Conservation (phyloP, 1,284 basidiomycete genomes). For the Puccinia coronata region DNA sequence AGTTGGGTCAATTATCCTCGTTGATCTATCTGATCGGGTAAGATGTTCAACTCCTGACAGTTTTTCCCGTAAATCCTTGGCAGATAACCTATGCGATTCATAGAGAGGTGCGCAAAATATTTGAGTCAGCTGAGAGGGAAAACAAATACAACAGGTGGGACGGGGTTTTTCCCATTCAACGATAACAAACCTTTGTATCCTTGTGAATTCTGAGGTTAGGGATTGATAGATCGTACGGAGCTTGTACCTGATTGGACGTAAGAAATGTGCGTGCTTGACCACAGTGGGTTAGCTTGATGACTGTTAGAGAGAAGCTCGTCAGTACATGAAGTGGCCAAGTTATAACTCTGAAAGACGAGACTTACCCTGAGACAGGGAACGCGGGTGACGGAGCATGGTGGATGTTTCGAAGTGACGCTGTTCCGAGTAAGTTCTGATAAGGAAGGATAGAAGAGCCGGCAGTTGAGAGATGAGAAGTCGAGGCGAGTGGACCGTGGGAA, state of each 20-base stretch:
- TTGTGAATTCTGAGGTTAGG: conserved; percentile 65
- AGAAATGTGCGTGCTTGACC: conserved; percentile 70
- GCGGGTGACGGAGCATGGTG: conserved; percentile 5
- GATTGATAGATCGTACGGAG: conserved; percentile 86
- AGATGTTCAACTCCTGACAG: conserved; percentile 3
- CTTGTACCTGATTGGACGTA: conserved; percentile 78
- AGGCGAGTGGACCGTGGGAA: too few relatives aligned
- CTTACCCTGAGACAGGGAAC: background rate
- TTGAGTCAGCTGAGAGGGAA: background rate
- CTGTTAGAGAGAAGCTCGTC: conserved; percentile 52
- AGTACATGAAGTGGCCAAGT: conserved; percentile 51
- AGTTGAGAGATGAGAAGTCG: too few relatives aligned
- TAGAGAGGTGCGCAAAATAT: background rate
- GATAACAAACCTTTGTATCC: conserved; percentile 91
- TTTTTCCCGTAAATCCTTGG: conserved; percentile 57
- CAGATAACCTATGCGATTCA: conserved; percentile 53
- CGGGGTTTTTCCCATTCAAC: conserved; percentile 63
- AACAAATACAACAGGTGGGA: background rate
- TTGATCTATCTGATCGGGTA: background rate
- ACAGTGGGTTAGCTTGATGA: conserved; percentile 60
- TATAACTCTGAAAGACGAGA: background rate
- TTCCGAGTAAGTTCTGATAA: background rate
- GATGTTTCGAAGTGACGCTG: too few relatives aligned
- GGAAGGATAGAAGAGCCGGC: too few relatives aligned
- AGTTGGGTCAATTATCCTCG: background rate